Conservation (phyloP, 1,139 yeast species). For the Pneumocystis wakefieldiae region DNA sequence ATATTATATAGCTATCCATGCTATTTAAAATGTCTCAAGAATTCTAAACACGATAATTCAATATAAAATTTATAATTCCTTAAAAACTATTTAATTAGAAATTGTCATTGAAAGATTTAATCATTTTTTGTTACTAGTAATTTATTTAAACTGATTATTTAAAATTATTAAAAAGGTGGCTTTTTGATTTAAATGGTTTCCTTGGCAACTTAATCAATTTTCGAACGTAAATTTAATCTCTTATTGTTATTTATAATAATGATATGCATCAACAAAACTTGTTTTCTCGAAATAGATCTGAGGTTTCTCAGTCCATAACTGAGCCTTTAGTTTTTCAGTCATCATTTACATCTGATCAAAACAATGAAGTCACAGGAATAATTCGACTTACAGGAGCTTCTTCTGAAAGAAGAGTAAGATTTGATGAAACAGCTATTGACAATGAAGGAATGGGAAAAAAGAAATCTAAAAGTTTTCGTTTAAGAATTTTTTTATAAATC, state of each 20-base stretch:
- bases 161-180: too few species aligned
- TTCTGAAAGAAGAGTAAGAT: constrained; percentile 10
- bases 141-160: background rate
- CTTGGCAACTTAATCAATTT: background rate
- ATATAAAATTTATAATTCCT: background rate
- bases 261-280: background rate
- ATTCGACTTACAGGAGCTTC: constrained; percentile 1
- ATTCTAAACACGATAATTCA: background rate
- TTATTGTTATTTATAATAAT: background rate
- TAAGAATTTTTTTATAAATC: background rate
- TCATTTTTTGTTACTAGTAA: background rate
- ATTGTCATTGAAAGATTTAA: background rate
- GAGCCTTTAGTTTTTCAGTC: background rate
- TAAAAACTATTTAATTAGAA: background rate
- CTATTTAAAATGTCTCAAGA: background rate
- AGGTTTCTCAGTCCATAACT: background rate
- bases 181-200: background rate
- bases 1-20: background rate
- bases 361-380: background rate
- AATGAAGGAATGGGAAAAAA: constrained; percentile 12
- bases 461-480: constrained; percentile 8
- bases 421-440: constrained; percentile 11
- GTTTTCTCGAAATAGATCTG: background rate
- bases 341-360: background rate
- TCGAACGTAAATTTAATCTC: background rate